Evolutionary conservation across 495 filamentous ascomycete genomes (phyloP).

Genomic region (Penicillium bialowiezense): DNA sequence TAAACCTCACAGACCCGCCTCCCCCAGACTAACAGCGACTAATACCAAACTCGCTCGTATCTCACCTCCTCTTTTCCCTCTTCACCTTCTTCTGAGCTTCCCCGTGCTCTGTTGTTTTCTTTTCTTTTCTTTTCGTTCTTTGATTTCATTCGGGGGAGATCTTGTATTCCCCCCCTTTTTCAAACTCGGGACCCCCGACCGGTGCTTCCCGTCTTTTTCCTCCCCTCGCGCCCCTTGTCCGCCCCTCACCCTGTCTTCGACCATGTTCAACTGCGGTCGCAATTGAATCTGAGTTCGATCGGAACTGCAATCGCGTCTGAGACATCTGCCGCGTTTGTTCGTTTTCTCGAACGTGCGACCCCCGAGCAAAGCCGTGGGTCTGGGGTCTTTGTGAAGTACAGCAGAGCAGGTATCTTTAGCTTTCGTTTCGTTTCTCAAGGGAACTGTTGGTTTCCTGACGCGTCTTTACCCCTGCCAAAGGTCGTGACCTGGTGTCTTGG

Average conservation of each 20-base stretch:
- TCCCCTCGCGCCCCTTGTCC: conserved; percentile 53
- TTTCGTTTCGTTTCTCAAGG: conserved; percentile 13
- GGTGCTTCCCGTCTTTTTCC: conserved; percentile 51
- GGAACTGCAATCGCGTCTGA: conserved; percentile 59
- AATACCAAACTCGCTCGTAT: conserved; percentile 7
- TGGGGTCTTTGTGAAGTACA: conserved; percentile 20
- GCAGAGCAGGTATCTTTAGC: conserved; percentile 39
- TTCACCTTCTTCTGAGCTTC: conserved; percentile 6
- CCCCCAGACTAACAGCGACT: conserved; percentile 25
- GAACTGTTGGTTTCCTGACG: conserved; percentile 13
- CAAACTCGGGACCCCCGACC: conserved; percentile 26
- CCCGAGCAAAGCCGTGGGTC: conserved; percentile 9
- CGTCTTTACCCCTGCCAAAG: conserved; percentile 48
- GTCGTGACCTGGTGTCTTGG: conserved; percentile 10
- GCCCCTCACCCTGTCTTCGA: conserved; percentile 62
- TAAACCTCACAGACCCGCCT: conserved; percentile 12
- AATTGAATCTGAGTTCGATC: conserved; percentile 56
- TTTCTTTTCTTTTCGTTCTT: conserved; percentile 9
- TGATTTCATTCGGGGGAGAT: conserved; percentile 5
- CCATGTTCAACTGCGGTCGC: conserved; percentile 55
- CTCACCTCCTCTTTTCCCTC: conserved; percentile 14
- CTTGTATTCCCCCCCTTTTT: conserved; percentile 4
- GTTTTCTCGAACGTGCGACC: conserved; percentile 20
- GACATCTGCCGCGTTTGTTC: conserved; percentile 53
- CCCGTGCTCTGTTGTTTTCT: conserved; percentile 7